Percentiles rank a stretch among this genome's conserved stretches.
Conservation (phyloP, 768 basidiomycete genomes). For the Mycena latifolia region DNA sequence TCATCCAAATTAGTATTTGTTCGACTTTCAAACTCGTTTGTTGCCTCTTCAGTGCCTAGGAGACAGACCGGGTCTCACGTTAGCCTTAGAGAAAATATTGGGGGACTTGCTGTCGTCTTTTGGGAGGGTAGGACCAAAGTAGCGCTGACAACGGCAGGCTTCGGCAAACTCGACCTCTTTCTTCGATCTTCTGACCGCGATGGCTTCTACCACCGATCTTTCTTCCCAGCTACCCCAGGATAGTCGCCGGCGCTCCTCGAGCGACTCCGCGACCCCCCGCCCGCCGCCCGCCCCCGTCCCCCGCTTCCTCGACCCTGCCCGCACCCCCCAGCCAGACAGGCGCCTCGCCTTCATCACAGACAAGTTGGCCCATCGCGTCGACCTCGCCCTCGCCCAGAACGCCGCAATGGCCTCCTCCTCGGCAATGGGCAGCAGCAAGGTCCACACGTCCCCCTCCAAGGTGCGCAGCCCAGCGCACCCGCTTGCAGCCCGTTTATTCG, state of each 20-base stretch:
- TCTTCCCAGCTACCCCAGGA: too few species aligned
- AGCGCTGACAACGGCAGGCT: too few species aligned
- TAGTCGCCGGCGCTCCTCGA: constrained; percentile 36
- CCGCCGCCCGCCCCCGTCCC: constrained; percentile 19
- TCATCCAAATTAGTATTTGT: too few species aligned
- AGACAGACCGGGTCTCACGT: too few species aligned
- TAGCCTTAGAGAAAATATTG: too few species aligned
- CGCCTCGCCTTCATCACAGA: constrained; percentile 52
- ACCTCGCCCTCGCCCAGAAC: constrained; percentile 33
- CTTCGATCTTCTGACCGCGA: too few species aligned
- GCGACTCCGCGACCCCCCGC: constrained; percentile 42
- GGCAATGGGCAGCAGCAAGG: constrained; percentile 47
- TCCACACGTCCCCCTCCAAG: constrained; percentile 67
- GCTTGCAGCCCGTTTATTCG: constrained; percentile 8
- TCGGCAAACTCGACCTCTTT: too few species aligned
- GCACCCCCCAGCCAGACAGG: constrained; percentile 1
- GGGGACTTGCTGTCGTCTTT: too few species aligned
- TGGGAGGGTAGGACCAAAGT: too few species aligned
- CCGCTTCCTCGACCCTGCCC: constrained; percentile 38
- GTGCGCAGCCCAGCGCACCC: constrained; percentile 38
- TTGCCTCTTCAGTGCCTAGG: too few species aligned
- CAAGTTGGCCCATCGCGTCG: constrained; percentile 48
- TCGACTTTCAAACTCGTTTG: too few species aligned
- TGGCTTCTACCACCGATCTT: too few species aligned
- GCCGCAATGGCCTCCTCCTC: constrained; percentile 52